A percentile compares a stretch with the other conserved stretches of the same genome.
Evolutionary conservation across 495 filamentous ascomycete species (phyloP).

Genomic region (Neurospora sp.): DNA sequence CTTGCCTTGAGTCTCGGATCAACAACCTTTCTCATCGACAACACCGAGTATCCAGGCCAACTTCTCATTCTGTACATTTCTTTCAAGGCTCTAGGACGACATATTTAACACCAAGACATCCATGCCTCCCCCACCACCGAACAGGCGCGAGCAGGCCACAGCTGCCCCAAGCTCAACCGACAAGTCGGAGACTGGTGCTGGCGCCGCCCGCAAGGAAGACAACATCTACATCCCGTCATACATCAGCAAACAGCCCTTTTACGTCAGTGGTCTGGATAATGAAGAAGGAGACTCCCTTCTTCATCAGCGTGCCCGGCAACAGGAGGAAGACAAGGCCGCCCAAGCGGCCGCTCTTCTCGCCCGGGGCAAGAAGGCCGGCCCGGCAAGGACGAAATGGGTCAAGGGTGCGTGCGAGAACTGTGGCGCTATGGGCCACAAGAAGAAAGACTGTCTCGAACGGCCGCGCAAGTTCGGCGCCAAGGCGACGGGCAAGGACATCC

Average conservation of each 20-base stretch:
- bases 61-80: background rate
- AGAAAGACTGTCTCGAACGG: slow-evolving; percentile 83
- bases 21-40: background rate
- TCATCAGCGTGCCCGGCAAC: slow-evolving; percentile 78
- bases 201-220: slow-evolving; percentile 58
- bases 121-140: slow-evolving; percentile 12
- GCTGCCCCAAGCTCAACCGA: background rate
- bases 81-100: background rate
- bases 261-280: slow-evolving; percentile 62
- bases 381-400: slow-evolving; percentile 88
- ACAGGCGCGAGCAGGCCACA: slow-evolving; percentile 3
- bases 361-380: slow-evolving; percentile 62
- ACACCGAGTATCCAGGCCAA: background rate
- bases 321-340: slow-evolving; percentile 59
- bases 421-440: slow-evolving; percentile 91
- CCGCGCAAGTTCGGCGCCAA: slow-evolving; percentile 84
- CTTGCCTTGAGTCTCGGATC: background rate
- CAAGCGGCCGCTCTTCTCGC: slow-evolving; percentile 52
- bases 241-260: slow-evolving; percentile 97
- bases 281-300: slow-evolving; percentile 84
- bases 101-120: background rate
- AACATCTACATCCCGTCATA: slow-evolving; percentile 99
- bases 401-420: slow-evolving; percentile 98
- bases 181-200: slow-evolving; percentile 25
- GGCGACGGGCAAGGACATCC: slow-evolving; percentile 87